Evolutionary conservation across 345 rosid genomes (phyloP), one percentile per base, ranked within the genome.

Genomic region (Corymbia maculata): DNA sequence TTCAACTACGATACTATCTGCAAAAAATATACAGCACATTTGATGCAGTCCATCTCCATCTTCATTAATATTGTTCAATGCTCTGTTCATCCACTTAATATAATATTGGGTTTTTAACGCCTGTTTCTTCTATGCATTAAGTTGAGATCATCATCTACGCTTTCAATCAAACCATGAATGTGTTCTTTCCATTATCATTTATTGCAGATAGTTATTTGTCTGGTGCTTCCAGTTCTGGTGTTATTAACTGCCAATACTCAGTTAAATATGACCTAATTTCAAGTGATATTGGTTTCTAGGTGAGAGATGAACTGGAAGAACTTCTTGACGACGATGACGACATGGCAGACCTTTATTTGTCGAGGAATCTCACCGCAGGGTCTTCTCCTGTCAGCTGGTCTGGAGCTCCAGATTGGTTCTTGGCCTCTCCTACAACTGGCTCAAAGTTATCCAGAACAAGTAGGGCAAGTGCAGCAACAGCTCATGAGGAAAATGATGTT

Each of bases 321-420:
- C 93, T 94, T 55, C 88, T 92, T n/a, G 95, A 93, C 51, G 94
- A 94, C 52, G 93, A 92, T 8, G 95, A 92, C 75, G 93, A 94
- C 85, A 94, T 93, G 95, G 95, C 91, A 68, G 95, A 92, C 89
- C 95, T 93, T 86, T 93, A 93, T 90, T 88, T 94, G 66, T 93
- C 95, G 9, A 92, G 95, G 89, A 94, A 93, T 88, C 88, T 91
- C 59, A 59, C 92, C 30, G 89, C 52, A 9, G 53, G 89, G 52
- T 88, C 87, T 87, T 92, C 94, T 59, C 95, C 95, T 85, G 86
- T 51, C 28, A 92, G 92, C 87, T 89, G 89, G 85, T 90, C 92
- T 88, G 91, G 89, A 88, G 92, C 87, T 88, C 90, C 92, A 9
- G 90, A 88, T 89, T 92, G 93, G 92, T 92, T 89, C 88, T 88